Evolutionary conservation across 2,329 filamentous ascomycete species (phyloP).

Genomic region (Hypoxylon sp.): DNA sequence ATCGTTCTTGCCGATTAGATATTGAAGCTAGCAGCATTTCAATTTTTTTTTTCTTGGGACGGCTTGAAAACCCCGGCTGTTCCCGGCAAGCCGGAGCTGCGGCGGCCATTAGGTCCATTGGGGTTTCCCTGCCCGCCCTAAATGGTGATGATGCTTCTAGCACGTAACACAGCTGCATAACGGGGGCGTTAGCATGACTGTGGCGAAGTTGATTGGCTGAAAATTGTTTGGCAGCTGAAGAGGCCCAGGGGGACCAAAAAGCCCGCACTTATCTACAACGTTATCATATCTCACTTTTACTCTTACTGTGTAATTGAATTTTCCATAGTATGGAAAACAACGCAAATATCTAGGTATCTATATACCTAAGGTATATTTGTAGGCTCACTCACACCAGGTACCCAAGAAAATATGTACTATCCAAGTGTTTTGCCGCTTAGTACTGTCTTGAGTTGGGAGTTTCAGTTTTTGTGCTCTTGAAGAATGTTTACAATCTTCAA

Average conservation of each 20-base stretch:
- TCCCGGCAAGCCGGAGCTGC: constrained; percentile 52
- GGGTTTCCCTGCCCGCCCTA: constrained; percentile 39
- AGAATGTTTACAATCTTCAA: constrained; percentile 15
- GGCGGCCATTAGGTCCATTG: constrained; percentile 42
- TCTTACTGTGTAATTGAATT: background rate
- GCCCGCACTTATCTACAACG: constrained; percentile 25
- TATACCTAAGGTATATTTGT: background rate
- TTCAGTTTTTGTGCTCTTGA: background rate
- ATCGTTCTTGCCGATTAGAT: constrained; percentile 22
- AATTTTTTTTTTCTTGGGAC: constrained; percentile 43
- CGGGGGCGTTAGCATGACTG: constrained; percentile 21
- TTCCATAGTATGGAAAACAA: background rate
- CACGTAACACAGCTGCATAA: constrained; percentile 43
- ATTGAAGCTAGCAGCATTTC: constrained; percentile 32
- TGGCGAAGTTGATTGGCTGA: constrained; percentile 39
- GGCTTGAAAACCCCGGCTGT: constrained; percentile 50
- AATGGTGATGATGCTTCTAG: constrained; percentile 43
- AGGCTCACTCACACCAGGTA: background rate
- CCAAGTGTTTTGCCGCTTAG: background rate
- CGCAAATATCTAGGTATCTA: background rate
- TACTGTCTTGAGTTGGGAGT: background rate
- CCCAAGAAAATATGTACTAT: background rate
- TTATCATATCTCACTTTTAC: background rate
- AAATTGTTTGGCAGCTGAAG: constrained; percentile 13
- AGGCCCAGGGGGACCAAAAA: constrained; percentile 23